Base-by-base conservation (phyloP, 2,329 filamentous ascomycete species). In the Trichothecium sympodiale region DNA sequence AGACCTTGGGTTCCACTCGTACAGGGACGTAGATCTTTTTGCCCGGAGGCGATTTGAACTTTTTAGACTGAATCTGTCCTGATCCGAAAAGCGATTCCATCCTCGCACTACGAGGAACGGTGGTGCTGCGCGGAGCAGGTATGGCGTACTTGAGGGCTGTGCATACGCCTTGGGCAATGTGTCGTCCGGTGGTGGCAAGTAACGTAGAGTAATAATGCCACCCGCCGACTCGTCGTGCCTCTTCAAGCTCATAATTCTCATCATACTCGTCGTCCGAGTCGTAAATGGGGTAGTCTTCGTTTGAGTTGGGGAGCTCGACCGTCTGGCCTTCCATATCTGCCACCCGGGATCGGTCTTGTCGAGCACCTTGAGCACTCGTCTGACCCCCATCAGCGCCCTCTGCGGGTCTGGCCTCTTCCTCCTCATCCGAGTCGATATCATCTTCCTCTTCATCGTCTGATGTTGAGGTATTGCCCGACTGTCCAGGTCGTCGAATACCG, bases 11-110 rank as follows among this genome's bases (percentile, higher is more conserved):
- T 59, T 98, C 91, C 25, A 98, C 88, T 33, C 91, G 79, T 37
- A 96, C 81, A 12, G 89, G 89, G 17, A 98, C 91, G 51, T 96
- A 89, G 40, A 98, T 96, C 57, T 84, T 84, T 74, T 88, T 89
- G 36, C 83, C 83, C 55, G 76, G 79, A 10, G 83, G 83, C 8
- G 83, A 83, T 54, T 77, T 80, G 63, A 87, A 76, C 46, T 61
- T 68, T 55, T 68, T 73, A 20, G 57, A 65, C 43, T 71, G 66
- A 17, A 79, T 67, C 60, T 77, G 48, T 49, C 69, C 59, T 34
- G 57, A 52, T 6, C 72, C 72, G 28, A 77, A 73, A 9, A 76
- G 62, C 49, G 65, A 60, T 41, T 66, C 56, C 27, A 65, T 59
- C 17, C 70, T 59, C 57, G 74, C 57, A 59, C 72, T 62, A 48